phyloP scores from a whole-genome alignment of 305 asterid genomes.

The Fraxinus angustifolia region DNA sequence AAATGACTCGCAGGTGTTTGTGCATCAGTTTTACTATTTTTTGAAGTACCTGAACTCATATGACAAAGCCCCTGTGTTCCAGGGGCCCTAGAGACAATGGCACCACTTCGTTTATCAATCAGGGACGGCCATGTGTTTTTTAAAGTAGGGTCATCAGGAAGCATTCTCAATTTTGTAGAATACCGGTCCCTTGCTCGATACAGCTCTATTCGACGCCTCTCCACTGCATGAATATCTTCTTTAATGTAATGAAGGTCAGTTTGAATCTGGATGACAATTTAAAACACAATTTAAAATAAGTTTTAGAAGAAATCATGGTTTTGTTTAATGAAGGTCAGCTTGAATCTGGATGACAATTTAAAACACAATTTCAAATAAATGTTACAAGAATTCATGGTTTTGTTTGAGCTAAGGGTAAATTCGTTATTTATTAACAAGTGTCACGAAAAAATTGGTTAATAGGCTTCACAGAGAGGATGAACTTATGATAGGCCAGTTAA shows the following conservation, averaged over 20 bases:
- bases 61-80: slow-evolving; percentile 42
- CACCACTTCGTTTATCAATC: slow-evolving; percentile 43
- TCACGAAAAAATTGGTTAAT: not conserved
- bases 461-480: slow-evolving; percentile 8
- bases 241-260: slow-evolving; percentile 70
- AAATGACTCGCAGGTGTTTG: slow-evolving; percentile 50
- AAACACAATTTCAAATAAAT: slow-evolving; percentile 3
- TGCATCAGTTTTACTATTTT: slow-evolving; percentile 44
- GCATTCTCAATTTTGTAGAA: slow-evolving; percentile 47
- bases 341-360: slow-evolving; percentile 46
- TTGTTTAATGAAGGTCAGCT: slow-evolving; percentile 52
- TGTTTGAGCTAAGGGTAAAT: not conserved
- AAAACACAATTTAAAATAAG: slow-evolving; percentile 6
- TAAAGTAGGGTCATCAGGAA: slow-evolving; percentile 43
- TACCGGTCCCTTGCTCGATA: slow-evolving; percentile 61
- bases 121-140: slow-evolving; percentile 43
- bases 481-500: not conserved
- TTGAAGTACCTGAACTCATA: slow-evolving; percentile 39
- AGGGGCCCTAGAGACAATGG: slow-evolving; percentile 31
- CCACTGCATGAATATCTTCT: slow-evolving; percentile 78
- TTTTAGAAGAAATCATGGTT: not conserved
- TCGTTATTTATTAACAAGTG: not conserved
- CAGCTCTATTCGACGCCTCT: slow-evolving; percentile 66
- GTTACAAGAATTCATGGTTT: not conserved
- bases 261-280: slow-evolving; percentile 49